A percentile compares a stretch with the other conserved stretches of the same genome.
Conservation (phyloP, 352 stramenopile genomes). For the Peronosclerospora sorghi region DNA sequence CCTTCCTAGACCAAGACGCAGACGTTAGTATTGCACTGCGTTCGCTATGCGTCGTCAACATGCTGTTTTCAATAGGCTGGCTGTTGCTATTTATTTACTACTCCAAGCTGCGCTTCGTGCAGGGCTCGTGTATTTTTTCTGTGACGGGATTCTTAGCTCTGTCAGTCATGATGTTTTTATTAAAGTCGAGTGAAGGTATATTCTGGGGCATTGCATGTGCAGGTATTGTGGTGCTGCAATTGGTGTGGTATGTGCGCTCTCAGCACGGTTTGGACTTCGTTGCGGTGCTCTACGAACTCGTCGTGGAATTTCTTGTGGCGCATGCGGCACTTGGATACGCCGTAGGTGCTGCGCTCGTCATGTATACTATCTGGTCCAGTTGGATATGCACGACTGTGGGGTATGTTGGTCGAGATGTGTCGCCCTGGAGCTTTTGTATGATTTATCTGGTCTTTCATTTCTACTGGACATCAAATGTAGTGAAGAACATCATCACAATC, state of each 20-base stretch:
- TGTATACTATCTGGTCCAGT: constrained; percentile 65
- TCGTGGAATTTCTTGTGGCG: constrained; percentile 49
- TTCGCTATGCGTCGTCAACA: constrained; percentile 58
- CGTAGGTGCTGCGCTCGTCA: constrained; percentile 34
- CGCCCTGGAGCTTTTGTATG: constrained; percentile 59
- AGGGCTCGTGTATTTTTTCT: constrained; percentile 58
- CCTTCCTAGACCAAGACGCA: too few relatives aligned
- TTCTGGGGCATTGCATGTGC: constrained; percentile 36
- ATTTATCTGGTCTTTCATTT: constrained; percentile 76
- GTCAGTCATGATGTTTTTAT: constrained; percentile 37
- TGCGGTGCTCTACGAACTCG: constrained; percentile 73
- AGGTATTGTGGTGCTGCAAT: constrained; percentile 35
- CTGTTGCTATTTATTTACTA: constrained; percentile 64
- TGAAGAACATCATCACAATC: constrained; percentile 77
- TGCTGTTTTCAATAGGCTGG: constrained; percentile 61
- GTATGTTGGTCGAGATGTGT: constrained; percentile 43
- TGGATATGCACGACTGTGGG: constrained; percentile 76
- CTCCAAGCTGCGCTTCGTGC: constrained; percentile 63
- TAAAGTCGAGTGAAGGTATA: constrained; percentile 35
- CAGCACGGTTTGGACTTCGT: constrained; percentile 71
- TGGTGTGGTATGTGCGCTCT: constrained; percentile 58
- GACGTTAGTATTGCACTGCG: constrained; percentile 44
- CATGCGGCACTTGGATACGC: constrained; percentile 49
- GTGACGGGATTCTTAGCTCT: constrained; percentile 39
- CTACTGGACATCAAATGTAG: constrained; percentile 82